A percentile compares a stretch with the other conserved stretches of the same genome.
phyloP scores from a whole-genome alignment of 768 basidiomycete genomes.

The Mrakia frigida region DNA sequence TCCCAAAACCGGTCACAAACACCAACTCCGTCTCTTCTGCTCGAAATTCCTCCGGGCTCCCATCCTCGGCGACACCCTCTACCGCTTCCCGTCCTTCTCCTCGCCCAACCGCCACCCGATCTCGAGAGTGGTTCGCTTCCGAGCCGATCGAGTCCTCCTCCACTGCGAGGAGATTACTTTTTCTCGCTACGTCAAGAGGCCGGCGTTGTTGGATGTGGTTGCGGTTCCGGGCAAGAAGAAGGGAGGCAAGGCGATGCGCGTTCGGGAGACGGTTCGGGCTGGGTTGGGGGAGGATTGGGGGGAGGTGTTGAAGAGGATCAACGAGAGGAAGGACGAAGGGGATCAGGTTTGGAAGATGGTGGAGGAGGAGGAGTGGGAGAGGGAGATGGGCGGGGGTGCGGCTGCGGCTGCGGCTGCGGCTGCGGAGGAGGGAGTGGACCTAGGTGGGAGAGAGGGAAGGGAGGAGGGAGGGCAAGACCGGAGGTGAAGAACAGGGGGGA shows the following conservation, averaged over 20 bases:
- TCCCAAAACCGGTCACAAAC: constrained; percentile 28
- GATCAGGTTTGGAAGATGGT: not conserved
- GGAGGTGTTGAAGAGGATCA: not conserved
- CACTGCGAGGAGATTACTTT: constrained; percentile 21
- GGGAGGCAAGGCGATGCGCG: not conserved
- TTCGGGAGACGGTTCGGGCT: constrained; percentile 5
- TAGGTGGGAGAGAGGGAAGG: constrained; percentile 2
- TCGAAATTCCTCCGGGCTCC: constrained; percentile 14
- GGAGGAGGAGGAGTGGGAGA: constrained; percentile 8
- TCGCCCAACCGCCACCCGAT: not conserved
- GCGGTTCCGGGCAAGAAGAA: not conserved
- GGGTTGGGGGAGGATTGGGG: not conserved
- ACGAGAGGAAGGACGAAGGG: constrained; percentile 7
- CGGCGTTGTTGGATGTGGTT: not conserved
- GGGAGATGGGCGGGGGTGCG: not conserved
- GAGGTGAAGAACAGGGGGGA: not conserved
- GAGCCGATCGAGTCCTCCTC: not conserved
- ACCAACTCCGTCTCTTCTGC: constrained; percentile 29
- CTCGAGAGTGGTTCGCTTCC: not conserved
- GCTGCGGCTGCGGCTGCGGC: not conserved
- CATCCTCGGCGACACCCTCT: constrained; percentile 25
- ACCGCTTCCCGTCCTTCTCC: constrained; percentile 12
- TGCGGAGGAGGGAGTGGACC: not conserved
- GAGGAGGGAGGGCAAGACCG: not conserved
- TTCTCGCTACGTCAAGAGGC: not conserved